phyloP scores from a whole-genome alignment of 1,284 basidiomycete species.

The Boletus sp. region DNA sequence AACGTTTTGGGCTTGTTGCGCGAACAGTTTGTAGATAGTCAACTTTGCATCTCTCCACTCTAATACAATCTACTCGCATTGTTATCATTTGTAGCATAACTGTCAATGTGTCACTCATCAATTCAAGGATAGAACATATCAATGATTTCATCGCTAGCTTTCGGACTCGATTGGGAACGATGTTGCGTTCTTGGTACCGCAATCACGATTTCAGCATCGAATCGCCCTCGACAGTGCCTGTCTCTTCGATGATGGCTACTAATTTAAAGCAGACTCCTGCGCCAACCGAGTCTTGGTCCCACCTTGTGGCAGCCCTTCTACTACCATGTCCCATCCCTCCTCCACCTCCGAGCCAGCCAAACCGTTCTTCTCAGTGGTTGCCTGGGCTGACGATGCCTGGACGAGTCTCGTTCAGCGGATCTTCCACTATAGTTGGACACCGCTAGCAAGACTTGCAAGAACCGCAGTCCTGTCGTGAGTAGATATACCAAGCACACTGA shows the following conservation, averaged over 20 bases:
- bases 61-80: conserved; percentile 23
- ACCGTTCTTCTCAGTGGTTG: background rate
- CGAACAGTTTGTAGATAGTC: conserved; percentile 10
- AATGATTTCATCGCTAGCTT: no score
- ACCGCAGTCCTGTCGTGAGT: background rate
- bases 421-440: background rate
- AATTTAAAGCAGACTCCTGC: background rate
- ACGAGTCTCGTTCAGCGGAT: background rate
- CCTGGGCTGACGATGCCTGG: background rate
- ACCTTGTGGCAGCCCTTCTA: no score
- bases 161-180: no score
- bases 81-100: conserved; percentile 28
- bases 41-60: conserved; percentile 10
- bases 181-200: no score
- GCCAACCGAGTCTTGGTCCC: background rate
- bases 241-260: no score
- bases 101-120: no score
- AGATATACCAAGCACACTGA: background rate
- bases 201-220: no score
- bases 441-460: background rate
- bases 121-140: no score
- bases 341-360: background rate
- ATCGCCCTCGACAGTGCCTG: no score
- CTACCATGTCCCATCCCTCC: background rate
- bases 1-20: conserved; percentile 24